phyloP scores from a whole-genome alignment of 805 yeast genomes.

The Saturnispora diversa region DNA sequence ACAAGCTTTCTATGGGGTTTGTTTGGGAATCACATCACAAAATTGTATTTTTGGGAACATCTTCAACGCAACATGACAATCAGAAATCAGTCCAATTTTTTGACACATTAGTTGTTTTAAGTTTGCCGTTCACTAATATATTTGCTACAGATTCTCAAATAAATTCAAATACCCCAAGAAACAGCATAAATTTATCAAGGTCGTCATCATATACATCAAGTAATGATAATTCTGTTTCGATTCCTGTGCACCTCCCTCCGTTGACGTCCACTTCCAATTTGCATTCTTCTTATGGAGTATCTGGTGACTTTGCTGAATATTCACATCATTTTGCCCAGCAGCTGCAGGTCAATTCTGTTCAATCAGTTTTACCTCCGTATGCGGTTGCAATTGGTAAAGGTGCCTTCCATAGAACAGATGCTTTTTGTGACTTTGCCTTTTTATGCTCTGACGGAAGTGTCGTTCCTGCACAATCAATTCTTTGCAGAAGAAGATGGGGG shows the following conservation, averaged over 20 bases:
- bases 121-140: constrained; percentile 47
- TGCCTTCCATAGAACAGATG: constrained; percentile 58
- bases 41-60: constrained; percentile 50
- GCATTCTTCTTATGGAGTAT: constrained; percentile 5
- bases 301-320: constrained; percentile 53
- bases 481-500: constrained; percentile 74
- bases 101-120: constrained; percentile 39
- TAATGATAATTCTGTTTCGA: not conserved
- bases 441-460: constrained; percentile 62
- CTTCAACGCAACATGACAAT: constrained; percentile 35
- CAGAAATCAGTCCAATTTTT: constrained; percentile 43
- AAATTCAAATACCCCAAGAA: not conserved
- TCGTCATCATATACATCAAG: not conserved
- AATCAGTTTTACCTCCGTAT: constrained; percentile 66
- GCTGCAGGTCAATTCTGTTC: constrained; percentile 53
- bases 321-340: constrained; percentile 72
- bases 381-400: constrained; percentile 73
- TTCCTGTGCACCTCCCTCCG: not conserved
- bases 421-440: constrained; percentile 64
- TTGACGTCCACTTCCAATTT: not conserved
- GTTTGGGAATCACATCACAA: constrained; percentile 77
- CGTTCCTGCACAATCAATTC: constrained; percentile 51
- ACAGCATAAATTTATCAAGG: not conserved
- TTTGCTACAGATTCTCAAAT: constrained; percentile 16
- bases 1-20: constrained; percentile 58